Evolutionary conservation across 345 rosid genomes (phyloP).

Genomic region (Trapa incisa): DNA sequence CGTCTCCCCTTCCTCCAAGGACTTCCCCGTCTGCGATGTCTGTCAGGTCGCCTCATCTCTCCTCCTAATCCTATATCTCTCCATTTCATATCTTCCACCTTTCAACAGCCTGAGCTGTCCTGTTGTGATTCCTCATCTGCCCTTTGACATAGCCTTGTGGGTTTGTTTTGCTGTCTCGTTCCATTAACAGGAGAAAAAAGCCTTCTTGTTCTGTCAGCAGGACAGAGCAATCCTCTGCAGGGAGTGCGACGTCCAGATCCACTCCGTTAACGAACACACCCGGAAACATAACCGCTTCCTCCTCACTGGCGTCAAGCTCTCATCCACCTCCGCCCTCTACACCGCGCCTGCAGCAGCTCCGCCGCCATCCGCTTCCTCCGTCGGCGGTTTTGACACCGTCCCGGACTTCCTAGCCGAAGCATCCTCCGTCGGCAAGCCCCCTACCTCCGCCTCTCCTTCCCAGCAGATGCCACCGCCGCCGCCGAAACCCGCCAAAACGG

Average conservation of each 20-base stretch:
- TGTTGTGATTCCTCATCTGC: no score
- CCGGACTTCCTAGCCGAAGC: constrained; percentile 13
- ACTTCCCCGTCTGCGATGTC: constrained; percentile 65
- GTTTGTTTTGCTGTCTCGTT: not conserved
- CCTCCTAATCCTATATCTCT: no score
- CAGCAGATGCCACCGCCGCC: no score
- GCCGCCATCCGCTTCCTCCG: constrained; percentile 1
- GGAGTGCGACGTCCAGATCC: constrained; percentile 20
- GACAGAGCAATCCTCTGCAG: constrained; percentile 21
- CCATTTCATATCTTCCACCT: not conserved
- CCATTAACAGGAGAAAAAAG: constrained; percentile 8
- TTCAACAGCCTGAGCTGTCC: no score
- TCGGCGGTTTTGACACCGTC: not conserved
- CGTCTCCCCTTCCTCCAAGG: constrained; percentile 46
- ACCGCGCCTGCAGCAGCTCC: not conserved
- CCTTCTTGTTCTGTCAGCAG: constrained; percentile 21
- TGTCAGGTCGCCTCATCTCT: constrained; percentile 45
- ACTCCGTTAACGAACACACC: constrained; percentile 19
- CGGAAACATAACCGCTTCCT: constrained; percentile 21
- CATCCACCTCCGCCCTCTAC: constrained; percentile 8
- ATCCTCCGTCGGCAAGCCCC: constrained; percentile 22
- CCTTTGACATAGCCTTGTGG: not conserved
- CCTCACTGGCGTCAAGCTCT: constrained; percentile 21
- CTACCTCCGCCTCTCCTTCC: no score
- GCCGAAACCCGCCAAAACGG: constrained; percentile 1